phyloP scores from a whole-genome alignment of 306 rosid species.

The Gastrolobium bilobum region DNA sequence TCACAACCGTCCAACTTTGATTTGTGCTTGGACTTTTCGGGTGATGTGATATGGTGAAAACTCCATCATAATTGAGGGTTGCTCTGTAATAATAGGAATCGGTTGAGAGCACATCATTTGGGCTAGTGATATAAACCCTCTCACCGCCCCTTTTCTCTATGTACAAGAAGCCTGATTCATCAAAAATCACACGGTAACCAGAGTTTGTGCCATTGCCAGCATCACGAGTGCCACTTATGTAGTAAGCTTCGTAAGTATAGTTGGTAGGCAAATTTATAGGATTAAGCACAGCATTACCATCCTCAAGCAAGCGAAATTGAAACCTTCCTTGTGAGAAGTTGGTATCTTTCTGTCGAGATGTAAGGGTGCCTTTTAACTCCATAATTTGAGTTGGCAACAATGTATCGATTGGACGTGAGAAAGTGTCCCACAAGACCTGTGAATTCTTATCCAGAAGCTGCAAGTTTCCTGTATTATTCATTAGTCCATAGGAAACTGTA shows the following conservation, averaged over 20 bases:
- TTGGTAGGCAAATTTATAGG: conserved; percentile 52
- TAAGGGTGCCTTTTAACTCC: conserved; percentile 35
- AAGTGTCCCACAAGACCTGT: conserved; percentile 51
- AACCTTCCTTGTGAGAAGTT: conserved; percentile 55
- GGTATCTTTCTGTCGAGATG: conserved; percentile 45
- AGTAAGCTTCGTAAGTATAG: background rate
- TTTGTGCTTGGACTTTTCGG: conserved; percentile 16
- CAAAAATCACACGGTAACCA: conserved; percentile 53
- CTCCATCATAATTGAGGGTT: conserved; percentile 59
- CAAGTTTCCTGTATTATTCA: conserved; percentile 49
- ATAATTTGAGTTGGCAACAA: conserved; percentile 56
- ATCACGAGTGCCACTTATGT: background rate
- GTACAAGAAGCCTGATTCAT: conserved; percentile 48
- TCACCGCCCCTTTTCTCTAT: conserved; percentile 40
- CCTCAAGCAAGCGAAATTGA: conserved; percentile 35
- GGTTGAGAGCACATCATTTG: background rate
- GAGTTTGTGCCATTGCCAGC: background rate
- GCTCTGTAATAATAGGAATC: conserved; percentile 50
- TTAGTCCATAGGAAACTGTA: conserved; percentile 7
- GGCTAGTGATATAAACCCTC: background rate
- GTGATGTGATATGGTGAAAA: conserved; percentile 50
- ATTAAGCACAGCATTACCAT: conserved; percentile 51
- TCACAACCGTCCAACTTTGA: conserved; percentile 26
- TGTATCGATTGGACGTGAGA: conserved; percentile 56
- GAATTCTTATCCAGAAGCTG: conserved; percentile 18